These are phyloP conservation scores for Colletotrichum euphorbiae DNA, from an alignment of 2,329 filamentous ascomycete species.

Conservation along the genomic window DNA sequence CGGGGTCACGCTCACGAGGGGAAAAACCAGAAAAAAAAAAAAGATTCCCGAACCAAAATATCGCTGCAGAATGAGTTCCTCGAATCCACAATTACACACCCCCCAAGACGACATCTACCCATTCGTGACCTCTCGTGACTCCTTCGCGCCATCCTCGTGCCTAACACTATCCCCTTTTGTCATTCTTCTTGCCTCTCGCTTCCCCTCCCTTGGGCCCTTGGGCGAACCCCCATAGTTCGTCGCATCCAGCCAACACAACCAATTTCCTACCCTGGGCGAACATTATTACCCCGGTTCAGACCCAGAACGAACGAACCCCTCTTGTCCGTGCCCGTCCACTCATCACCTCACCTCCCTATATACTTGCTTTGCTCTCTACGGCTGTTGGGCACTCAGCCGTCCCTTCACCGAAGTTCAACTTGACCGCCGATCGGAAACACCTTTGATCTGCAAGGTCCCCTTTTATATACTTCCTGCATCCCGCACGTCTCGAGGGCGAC, in stretches of 20 bases:
- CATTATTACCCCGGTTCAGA: no score
- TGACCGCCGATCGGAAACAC: slow-evolving; percentile 31
- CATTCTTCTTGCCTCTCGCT: slow-evolving; percentile 4
- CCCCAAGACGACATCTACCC: not conserved
- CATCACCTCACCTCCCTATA: not conserved
- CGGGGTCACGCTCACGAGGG: no score
- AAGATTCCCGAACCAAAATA: no score
- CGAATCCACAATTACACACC: not conserved
- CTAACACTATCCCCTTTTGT: not conserved
- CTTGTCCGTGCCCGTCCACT: not conserved
- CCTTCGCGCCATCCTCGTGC: slow-evolving; percentile 8
- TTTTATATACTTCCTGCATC: not conserved
- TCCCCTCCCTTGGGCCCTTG: slow-evolving; percentile 3
- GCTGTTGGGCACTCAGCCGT: not conserved
- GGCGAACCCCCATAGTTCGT: no score
- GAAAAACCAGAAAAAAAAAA: no score
- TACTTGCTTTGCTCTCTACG: not conserved
- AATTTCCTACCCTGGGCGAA: no score
- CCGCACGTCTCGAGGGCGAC: not conserved
- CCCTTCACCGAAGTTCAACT: slow-evolving; percentile 29
- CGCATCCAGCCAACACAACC: no score
- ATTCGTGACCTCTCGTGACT: not conserved
- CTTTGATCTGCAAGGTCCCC: not conserved
- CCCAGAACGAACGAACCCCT: no score
- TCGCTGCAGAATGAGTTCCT: not conserved